Conservation (phyloP, 352 stramenopile species). For the Globisporangium megalacanthum region DNA sequence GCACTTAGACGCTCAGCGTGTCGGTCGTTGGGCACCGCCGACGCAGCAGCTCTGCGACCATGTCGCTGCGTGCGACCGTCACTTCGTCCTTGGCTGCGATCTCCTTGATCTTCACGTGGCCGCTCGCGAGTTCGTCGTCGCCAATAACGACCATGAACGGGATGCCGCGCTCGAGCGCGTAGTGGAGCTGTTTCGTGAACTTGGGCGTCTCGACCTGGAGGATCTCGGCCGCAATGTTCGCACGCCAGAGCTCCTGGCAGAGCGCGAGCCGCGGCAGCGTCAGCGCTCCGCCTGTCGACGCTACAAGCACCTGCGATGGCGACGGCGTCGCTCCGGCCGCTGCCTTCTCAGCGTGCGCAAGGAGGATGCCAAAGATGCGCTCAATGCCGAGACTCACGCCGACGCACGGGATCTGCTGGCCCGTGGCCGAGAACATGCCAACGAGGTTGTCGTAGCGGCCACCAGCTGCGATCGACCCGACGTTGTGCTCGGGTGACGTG, state of each 20-base stretch:
- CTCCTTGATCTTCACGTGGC: slow-evolving; percentile 96
- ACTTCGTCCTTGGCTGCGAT: slow-evolving; percentile 91
- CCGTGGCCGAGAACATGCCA: slow-evolving; percentile 95
- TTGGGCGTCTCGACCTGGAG: slow-evolving; percentile 95
- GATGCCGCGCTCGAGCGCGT: slow-evolving; percentile 93
- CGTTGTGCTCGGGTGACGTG: slow-evolving; percentile 80
- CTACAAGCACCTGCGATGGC: slow-evolving; percentile 91
- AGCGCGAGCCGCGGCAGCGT: slow-evolving; percentile 63
- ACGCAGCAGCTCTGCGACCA: slow-evolving; percentile 66
- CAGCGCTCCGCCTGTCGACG: slow-evolving; percentile 77
- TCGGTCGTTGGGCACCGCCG: slow-evolving; percentile 64
- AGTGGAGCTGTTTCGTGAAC: slow-evolving; percentile 96
- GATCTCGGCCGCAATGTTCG: slow-evolving; percentile 95
- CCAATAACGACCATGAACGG: slow-evolving; percentile 97
- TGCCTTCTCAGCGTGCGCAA: slow-evolving; percentile 84
- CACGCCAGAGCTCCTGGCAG: slow-evolving; percentile 81
- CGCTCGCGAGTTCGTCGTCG: slow-evolving; percentile 92
- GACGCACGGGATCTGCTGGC: slow-evolving; percentile 96
- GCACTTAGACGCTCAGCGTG: slow-evolving; percentile 55
- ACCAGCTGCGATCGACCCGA: slow-evolving; percentile 96
- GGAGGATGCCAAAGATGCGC: slow-evolving; percentile 98
- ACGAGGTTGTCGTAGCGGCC: slow-evolving; percentile 98
- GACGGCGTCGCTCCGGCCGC: slow-evolving; percentile 18
- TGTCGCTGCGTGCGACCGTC: slow-evolving; percentile 62
- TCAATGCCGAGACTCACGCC: slow-evolving; percentile 98